Evolutionary conservation across 306 rosid genomes (phyloP).

Genomic region (Vachellia pachyceras): DNA sequence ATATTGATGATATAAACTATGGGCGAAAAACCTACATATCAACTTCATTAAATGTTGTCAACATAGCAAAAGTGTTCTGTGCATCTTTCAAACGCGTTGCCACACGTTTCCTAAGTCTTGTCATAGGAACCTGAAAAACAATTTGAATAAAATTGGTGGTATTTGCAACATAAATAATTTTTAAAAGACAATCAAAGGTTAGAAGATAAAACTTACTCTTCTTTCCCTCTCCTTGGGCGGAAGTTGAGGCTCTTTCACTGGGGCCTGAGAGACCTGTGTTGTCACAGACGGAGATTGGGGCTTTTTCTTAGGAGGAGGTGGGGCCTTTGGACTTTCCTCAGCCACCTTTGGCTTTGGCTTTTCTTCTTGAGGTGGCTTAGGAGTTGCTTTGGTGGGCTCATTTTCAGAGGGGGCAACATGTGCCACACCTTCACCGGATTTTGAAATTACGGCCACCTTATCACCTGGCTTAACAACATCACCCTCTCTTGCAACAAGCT

Average conservation of each 20-base stretch:
- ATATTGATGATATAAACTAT: background rate
- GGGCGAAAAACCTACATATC: slow-evolving; percentile 54
- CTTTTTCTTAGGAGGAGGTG: slow-evolving; percentile 34
- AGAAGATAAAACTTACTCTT: slow-evolving; percentile 51
- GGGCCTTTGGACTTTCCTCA: slow-evolving; percentile 42
- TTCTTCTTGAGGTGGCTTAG: slow-evolving; percentile 46
- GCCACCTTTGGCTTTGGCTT: slow-evolving; percentile 27
- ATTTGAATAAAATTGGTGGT: background rate
- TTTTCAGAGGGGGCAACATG: slow-evolving; percentile 53
- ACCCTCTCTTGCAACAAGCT: slow-evolving; percentile 66
- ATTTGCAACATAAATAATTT: background rate
- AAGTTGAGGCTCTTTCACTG: slow-evolving; percentile 41
- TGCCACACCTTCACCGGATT: slow-evolving; percentile 55
- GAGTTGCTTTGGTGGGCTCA: slow-evolving; percentile 30
- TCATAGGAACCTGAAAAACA: slow-evolving; percentile 63
- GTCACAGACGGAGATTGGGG: slow-evolving; percentile 43
- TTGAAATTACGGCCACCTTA: slow-evolving; percentile 66
- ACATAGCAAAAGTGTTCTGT: slow-evolving; percentile 69
- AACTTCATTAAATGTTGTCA: slow-evolving; percentile 73
- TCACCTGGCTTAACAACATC: slow-evolving; percentile 68
- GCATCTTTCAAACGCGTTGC: slow-evolving; percentile 74
- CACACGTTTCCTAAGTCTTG: slow-evolving; percentile 72
- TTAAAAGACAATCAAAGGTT: background rate
- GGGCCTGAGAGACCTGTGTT: slow-evolving; percentile 36
- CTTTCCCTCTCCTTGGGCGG: slow-evolving; percentile 65